Conservation (phyloP, 129 eudicot genomes). For the Flaveria brownii region DNA sequence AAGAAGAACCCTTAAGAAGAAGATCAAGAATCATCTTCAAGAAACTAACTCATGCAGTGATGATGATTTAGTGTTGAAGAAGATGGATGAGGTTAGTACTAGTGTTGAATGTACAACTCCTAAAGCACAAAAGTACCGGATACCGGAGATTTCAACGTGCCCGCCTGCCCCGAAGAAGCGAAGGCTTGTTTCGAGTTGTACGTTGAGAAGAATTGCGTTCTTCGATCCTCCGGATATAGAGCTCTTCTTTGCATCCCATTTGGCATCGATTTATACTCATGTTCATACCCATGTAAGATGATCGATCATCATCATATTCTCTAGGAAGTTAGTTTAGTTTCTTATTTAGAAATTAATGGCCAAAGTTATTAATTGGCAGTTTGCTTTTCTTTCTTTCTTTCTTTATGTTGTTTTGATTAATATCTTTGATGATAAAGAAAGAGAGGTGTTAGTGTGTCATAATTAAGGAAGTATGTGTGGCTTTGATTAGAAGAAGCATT, state of each 20-base stretch:
- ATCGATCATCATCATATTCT: slow-evolving; percentile 27
- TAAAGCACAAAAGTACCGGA: slow-evolving; percentile 59
- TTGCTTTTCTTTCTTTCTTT: slow-evolving; percentile 22
- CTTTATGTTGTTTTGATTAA: slow-evolving; percentile 23
- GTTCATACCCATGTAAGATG: slow-evolving; percentile 49
- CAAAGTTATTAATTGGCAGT: slow-evolving; percentile 28
- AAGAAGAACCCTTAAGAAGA: slow-evolving; percentile 37
- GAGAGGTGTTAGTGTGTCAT: slow-evolving; percentile 33
- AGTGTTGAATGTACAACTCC: slow-evolving; percentile 70
- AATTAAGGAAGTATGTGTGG: slow-evolving; percentile 32
- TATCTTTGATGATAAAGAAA: slow-evolving; percentile 28
- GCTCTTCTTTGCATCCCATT: slow-evolving; percentile 67
- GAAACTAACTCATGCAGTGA: neutral
- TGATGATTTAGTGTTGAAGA: slow-evolving; percentile 8
- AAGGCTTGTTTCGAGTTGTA: slow-evolving; percentile 31
- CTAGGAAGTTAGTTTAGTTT: slow-evolving; percentile 27
- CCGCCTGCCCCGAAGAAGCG: slow-evolving; percentile 90
- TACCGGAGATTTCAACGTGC: slow-evolving; percentile 71
- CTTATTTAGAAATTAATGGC: neutral
- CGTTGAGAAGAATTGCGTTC: slow-evolving; percentile 58
- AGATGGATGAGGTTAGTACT: slow-evolving; percentile 20
- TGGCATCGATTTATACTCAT: slow-evolving; percentile 39
- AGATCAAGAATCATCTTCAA: slow-evolving; percentile 21
- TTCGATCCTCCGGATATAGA: slow-evolving; percentile 71
- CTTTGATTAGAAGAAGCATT: slow-evolving; percentile 29